Evolutionary conservation across 2,329 filamentous ascomycete genomes (phyloP).

Genomic region (Exophiala lecanii-corni): DNA sequence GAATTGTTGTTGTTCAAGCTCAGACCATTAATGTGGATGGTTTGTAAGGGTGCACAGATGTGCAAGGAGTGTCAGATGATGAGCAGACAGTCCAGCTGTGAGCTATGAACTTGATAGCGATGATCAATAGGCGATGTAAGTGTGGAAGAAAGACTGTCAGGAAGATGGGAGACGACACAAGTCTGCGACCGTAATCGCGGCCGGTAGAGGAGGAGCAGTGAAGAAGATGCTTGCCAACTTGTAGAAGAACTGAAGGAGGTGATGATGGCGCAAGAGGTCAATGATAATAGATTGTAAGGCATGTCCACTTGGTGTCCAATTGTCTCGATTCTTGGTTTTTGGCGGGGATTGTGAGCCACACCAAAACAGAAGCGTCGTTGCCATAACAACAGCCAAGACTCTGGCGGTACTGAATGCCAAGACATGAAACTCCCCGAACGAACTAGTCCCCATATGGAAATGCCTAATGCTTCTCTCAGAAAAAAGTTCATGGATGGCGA

Average conservation of each 20-base stretch:
- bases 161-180: not conserved
- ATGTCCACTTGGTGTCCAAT: no score
- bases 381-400: constrained; percentile 1
- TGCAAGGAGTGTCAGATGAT: constrained; percentile 12
- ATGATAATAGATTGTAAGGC: no score
- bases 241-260: not conserved
- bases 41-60: constrained; percentile 16
- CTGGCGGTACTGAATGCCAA: no score
- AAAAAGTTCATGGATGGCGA: not conserved
- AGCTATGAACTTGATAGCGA: constrained; percentile 4
- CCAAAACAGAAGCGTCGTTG: not conserved
- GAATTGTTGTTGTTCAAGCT: constrained; percentile 23
- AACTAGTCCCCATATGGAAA: not conserved
- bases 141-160: constrained; percentile 12
- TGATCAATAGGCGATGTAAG: not conserved
- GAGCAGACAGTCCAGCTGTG: constrained; percentile 25
- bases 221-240: not conserved
- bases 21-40: constrained; percentile 21
- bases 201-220: constrained; percentile 4
- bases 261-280: not conserved
- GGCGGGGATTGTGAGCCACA: not conserved
- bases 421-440: no score
- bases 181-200: constrained; percentile 14
- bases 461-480: not conserved
- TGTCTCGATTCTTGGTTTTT: no score